Evolutionary conservation across 2,329 filamentous ascomycete species (phyloP), one percentile per base, ranked within the genome.

Genomic region (Penicillium sp.): DNA sequence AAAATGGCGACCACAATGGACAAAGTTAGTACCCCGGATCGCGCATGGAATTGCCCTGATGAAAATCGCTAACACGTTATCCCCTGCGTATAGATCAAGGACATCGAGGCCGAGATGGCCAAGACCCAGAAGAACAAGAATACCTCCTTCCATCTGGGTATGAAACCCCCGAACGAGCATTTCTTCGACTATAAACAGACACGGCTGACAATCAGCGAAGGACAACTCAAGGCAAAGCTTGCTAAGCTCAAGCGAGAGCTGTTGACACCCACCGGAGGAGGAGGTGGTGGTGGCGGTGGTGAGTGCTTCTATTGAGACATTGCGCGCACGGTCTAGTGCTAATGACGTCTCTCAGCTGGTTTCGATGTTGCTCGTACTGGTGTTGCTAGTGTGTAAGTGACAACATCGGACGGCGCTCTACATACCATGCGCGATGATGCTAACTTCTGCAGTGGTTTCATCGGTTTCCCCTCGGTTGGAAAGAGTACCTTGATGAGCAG

Each of bases 351-450:
- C 50, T 29, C 50, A 79, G 79, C 86, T 51, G 93, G 93, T 48
- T 98, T 98, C 77, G 93, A 98, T 75, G 93, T 98, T 56, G 93
- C 93, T 52, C 85, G 93, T 70, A 98, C 93, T 42, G 93, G 93
- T 77, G 93, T 97, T 55, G 93, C 93, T 56, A 95, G 88, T 77
- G 84, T 98, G 69, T 77, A 72, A 63, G 75, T 76, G 28, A 22
- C n/a, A 41, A 22, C 10, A n/a, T 18, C 22, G n/a, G 11, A 38
- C 9, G 13, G 20, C 18, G 5, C 11, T 9, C 3, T 3, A 7
- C n/a, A 14, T n/a, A 24, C 20, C 26, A 3, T 2, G n/a, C 20
- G 31, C 26, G 20, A 23, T 35, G 40, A 57, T 31, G 35, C 56
- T 40, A 8, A 29, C 27, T 8, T 18, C 4, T 28, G 38, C 40